Base-by-base conservation (phyloP, 768 basidiomycete genomes). In the Omphalotus guepiniiformis region DNA sequence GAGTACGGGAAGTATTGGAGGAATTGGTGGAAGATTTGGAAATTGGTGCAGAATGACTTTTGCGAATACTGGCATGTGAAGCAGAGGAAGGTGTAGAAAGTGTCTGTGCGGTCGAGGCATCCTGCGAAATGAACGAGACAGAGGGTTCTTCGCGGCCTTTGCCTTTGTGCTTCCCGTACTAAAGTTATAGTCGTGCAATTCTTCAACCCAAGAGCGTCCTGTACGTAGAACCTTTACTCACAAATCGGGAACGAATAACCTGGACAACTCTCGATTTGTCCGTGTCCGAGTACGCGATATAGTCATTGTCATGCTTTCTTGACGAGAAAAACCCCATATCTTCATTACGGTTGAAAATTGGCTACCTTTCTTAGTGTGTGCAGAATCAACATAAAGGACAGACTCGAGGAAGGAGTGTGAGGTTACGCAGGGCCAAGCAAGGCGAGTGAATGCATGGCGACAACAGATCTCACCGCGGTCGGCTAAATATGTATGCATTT, bases 211-310 rank as follows among this genome's bases (percentile, higher is more conserved):
- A 29, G 15, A 37, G 36, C 27, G n/a, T 15, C 38, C 29, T 28
- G 22, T 29, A 22, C 19, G 30, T 51, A 38, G 11, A 12, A 23
- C 6, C 16, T 5, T 5, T 22, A 73, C 78, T 57, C 54, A 81
- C 79, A 55, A 82, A 79, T 63, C 80, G 72, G 56, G 80, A 80
- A 57, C 80, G 76, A 42, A 81, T 78, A 58, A 78, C 77, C 50
- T 74, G 69, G 23, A 78, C 71, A 47, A 82, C 76, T 25, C 77
- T 75, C 62, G 46, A 23, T 23, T 65, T 74, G 57, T 76, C 68
- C 34, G 51, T 44, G 36, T 53, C 29, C 21, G 8, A 48, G 30
- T 53, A 52, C 19, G 61, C 55, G 27, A 63, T 62, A 55, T 69
- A 66, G 55, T 67, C 68, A 54, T 67, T 68, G 57, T 72, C 70